These are phyloP conservation scores for Posidonia oceanica DNA, from an alignment of 116 monocot genomes.

Conservation along the genomic window DNA sequence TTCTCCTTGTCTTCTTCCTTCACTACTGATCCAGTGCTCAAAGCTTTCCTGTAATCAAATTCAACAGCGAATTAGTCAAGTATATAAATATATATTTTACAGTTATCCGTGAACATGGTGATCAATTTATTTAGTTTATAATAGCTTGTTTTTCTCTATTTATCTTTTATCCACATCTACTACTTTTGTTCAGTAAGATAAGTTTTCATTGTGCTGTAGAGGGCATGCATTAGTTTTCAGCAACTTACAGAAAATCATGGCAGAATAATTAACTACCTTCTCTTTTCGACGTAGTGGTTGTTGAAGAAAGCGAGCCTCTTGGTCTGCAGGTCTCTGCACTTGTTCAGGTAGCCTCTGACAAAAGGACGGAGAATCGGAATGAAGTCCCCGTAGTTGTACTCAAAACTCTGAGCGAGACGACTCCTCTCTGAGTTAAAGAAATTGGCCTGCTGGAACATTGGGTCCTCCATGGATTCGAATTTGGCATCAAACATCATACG, in stretches of 20 bases:
- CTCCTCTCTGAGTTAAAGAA: conserved; percentile 53
- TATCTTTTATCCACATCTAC: no score
- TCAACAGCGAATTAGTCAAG: no score
- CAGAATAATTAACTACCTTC: conserved; percentile 5
- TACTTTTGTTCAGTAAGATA: no score
- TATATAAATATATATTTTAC: no score
- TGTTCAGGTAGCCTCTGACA: conserved; percentile 49
- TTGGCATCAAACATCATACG: conserved; percentile 62
- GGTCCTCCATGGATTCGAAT: conserved; percentile 48
- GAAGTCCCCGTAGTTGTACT: conserved; percentile 73
- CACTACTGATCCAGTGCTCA: neutral
- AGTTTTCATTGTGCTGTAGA: no score
- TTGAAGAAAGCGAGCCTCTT: conserved; percentile 46
- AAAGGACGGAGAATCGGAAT: conserved; percentile 58
- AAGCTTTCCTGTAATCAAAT: neutral
- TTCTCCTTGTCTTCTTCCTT: conserved; percentile 28
- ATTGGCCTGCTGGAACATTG: conserved; percentile 36
- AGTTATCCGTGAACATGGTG: no score
- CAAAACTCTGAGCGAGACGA: conserved; percentile 64
- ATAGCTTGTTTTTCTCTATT: neutral
- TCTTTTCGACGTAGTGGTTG: conserved; percentile 40
- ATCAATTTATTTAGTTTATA: no score
- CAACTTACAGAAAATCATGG: neutral
- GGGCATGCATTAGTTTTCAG: no score
- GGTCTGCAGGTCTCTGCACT: conserved; percentile 52